These are phyloP conservation scores for Ogataea corticis DNA, from an alignment of 805 yeast genomes.

Conservation along the genomic window DNA sequence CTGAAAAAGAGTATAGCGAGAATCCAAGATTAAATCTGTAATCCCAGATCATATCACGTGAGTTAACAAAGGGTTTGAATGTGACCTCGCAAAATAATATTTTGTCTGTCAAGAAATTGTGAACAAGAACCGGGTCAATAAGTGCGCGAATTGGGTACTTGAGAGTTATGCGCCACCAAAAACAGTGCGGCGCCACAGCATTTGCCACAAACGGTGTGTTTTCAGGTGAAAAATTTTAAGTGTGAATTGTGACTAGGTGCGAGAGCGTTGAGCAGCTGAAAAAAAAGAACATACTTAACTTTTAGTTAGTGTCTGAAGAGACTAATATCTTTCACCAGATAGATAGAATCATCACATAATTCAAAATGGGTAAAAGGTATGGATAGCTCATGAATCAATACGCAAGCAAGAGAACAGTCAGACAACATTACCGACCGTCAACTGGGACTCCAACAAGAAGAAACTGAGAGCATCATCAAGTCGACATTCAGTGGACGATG, in stretches of 20 bases:
- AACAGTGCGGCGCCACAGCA: not conserved
- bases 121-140: slow-evolving; percentile 4
- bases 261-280: slow-evolving; percentile 5
- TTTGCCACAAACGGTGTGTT: slow-evolving; percentile 4
- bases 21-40: not conserved
- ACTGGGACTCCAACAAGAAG: not conserved
- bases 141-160: not conserved
- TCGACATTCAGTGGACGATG: no score
- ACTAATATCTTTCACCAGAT: slow-evolving; percentile 2
- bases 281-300: slow-evolving; percentile 4
- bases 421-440: not conserved
- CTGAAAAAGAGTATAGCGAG: no score
- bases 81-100: slow-evolving; percentile 9
- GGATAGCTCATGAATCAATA: slow-evolving; percentile 18
- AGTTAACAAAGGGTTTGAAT: slow-evolving; percentile 4
- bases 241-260: slow-evolving; percentile 2
- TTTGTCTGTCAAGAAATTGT: no score
- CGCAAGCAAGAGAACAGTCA: not conserved
- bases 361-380: slow-evolving; percentile 54
- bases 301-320: not conserved
- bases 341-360: slow-evolving; percentile 20
- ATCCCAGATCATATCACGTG: slow-evolving; percentile 9
- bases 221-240: slow-evolving; percentile 12
- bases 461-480: not conserved
- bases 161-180: slow-evolving; percentile 2